Conservation (phyloP, 169 alveolate genomes). For the Babesia bigemina region DNA sequence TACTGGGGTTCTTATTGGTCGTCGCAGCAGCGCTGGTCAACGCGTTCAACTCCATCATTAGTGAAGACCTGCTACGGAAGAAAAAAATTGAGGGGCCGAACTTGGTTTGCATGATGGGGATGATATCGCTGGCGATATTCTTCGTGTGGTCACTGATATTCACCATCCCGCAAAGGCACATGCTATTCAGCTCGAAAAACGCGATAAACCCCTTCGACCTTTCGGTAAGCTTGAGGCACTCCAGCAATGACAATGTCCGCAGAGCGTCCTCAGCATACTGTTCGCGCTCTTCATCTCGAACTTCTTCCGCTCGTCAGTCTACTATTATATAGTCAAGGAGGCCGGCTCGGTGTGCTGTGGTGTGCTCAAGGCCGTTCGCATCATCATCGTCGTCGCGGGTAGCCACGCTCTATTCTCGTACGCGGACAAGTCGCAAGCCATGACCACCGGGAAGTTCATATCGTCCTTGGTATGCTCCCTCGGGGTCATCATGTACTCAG, state of each 20-base stretch:
- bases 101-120: constrained; percentile 70
- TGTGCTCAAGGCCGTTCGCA: constrained; percentile 67
- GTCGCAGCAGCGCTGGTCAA: constrained; percentile 57
- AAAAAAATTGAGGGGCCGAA: constrained; percentile 67
- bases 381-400: constrained; percentile 44
- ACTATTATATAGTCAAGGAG: constrained; percentile 59
- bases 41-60: constrained; percentile 60
- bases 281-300: constrained; percentile 54
- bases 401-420: constrained; percentile 55
- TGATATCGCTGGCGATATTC: constrained; percentile 52
- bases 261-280: constrained; percentile 43
- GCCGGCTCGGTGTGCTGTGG: constrained; percentile 68
- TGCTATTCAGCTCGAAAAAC: constrained; percentile 32
- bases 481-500: constrained; percentile 64
- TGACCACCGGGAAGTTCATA: constrained; percentile 43
- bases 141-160: constrained; percentile 53
- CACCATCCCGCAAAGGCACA: constrained; percentile 60
- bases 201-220: constrained; percentile 59
- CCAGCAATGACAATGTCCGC: background rate
- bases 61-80: constrained; percentile 50
- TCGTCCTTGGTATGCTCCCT: constrained; percentile 55
- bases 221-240: constrained; percentile 16
- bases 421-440: constrained; percentile 48
- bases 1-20: constrained; percentile 53
- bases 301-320: constrained; percentile 66